These are phyloP conservation scores for Colletotrichum spaethianum DNA, from an alignment of 2,329 filamentous ascomycete species.

Conservation along the genomic window DNA sequence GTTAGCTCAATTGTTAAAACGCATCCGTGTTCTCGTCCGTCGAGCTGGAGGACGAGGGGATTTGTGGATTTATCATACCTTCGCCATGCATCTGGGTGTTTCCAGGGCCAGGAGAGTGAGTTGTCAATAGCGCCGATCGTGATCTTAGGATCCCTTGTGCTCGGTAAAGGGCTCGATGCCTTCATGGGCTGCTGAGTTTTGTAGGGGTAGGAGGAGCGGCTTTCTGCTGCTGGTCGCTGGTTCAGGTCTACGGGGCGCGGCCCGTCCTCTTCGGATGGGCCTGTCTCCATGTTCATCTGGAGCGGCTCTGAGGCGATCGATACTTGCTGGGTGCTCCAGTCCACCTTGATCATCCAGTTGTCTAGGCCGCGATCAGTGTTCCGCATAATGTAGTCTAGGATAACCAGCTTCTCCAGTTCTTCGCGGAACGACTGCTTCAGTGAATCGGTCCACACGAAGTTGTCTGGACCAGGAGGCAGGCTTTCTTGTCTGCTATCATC, in stretches of 20 bases:
- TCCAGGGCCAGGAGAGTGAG: slow-evolving; percentile 98
- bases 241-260: slow-evolving; percentile 73
- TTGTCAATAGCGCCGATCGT: slow-evolving; percentile 96
- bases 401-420: slow-evolving; percentile 96
- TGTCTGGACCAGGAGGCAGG: slow-evolving; percentile 59
- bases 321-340: slow-evolving; percentile 85
- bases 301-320: slow-evolving; percentile 88
- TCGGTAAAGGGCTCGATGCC: slow-evolving; percentile 68
- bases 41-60: neutral
- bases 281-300: slow-evolving; percentile 73
- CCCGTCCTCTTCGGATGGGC: slow-evolving; percentile 63
- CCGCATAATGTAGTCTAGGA: slow-evolving; percentile 98
- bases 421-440: slow-evolving; percentile 94
- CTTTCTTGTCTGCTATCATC: slow-evolving; percentile 59
- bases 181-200: slow-evolving; percentile 88
- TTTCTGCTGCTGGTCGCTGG: slow-evolving; percentile 57
- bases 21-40: neutral
- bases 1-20: slow-evolving; percentile 18
- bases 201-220: slow-evolving; percentile 74
- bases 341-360: slow-evolving; percentile 99
- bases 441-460: slow-evolving; percentile 88
- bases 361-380: slow-evolving; percentile 97
- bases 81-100: slow-evolving; percentile 91
- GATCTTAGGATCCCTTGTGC: slow-evolving; percentile 70
- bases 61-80: slow-evolving; percentile 57